Evolutionary conservation across 2,329 filamentous ascomycete species (phyloP).

Genomic region (Basipetospora chlamydospora): DNA sequence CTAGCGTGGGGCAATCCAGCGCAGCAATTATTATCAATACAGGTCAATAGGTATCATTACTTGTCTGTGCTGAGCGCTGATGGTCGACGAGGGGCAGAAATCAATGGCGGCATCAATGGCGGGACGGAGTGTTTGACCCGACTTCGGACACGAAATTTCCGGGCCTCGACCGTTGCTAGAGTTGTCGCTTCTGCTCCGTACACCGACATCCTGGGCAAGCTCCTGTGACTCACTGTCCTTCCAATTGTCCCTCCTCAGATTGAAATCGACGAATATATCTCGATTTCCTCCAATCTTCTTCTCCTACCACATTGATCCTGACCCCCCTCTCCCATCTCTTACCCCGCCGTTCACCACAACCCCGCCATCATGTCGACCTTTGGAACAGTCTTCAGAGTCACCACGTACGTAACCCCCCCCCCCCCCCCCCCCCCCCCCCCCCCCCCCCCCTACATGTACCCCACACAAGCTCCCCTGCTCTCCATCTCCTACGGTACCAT

Average conservation of each 20-base stretch:
- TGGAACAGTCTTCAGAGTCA: slow-evolving; percentile 67
- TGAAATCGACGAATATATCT: no score
- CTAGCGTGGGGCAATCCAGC: no score
- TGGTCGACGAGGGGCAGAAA: not conserved
- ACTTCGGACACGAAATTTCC: not conserved
- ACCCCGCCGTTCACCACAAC: slow-evolving; percentile 8
- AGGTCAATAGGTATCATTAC: no score
- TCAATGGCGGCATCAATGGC: not conserved
- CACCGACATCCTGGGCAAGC: not conserved
- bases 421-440: slow-evolving; percentile 9
- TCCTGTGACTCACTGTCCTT: not conserved
- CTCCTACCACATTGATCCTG: no score
- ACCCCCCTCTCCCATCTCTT: slow-evolving; percentile 1
- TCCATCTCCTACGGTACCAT: no score
- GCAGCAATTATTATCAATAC: no score
- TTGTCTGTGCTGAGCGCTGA: no score
- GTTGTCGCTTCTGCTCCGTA: not conserved
- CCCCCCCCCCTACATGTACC: no score
- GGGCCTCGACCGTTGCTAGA: no score
- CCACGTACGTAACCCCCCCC: slow-evolving; percentile 44
- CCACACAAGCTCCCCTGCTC: no score
- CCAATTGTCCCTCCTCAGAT: no score
- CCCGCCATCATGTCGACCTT: slow-evolving; percentile 64
- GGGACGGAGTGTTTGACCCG: not conserved
- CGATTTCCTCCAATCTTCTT: no score